Conservation (phyloP, 73 alveolate genomes). For the Paramecium tetraurelia region DNA sequence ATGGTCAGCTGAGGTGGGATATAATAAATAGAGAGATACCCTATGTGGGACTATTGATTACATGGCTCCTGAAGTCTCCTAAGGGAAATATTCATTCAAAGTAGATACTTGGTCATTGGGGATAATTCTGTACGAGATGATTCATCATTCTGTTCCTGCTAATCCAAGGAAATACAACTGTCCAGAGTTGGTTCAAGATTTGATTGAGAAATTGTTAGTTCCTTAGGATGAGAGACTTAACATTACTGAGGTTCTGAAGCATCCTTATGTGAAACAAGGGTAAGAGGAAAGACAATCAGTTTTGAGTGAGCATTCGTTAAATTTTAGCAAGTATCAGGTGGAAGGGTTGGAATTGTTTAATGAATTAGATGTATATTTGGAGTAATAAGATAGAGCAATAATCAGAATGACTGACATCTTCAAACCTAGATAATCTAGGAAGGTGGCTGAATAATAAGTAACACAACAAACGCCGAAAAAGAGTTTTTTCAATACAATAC, state of each 20-base stretch:
- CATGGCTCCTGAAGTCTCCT: constrained; percentile 92
- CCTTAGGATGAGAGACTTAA: neutral
- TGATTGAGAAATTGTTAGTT: neutral
- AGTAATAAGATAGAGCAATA: neutral
- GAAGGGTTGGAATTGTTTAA: neutral
- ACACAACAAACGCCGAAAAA: neutral
- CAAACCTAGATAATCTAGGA: neutral
- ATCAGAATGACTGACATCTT: neutral
- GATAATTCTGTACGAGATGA: constrained; percentile 84
- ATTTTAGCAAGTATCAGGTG: neutral
- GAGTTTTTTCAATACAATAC: neutral
- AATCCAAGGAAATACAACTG: neutral
- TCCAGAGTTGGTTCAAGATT: neutral
- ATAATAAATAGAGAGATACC: constrained; percentile 66
- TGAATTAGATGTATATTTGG: neutral
- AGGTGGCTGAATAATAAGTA: neutral
- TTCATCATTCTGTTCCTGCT: constrained; percentile 86
- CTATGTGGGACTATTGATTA: constrained; percentile 86
- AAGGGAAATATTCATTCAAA: constrained; percentile 74
- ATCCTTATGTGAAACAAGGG: neutral
- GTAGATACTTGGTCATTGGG: constrained; percentile 95
- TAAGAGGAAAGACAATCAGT: neutral
- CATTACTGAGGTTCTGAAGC: neutral
- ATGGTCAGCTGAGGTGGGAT: constrained; percentile 78
- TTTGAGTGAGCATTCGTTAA: neutral